Percentiles rank a stretch among this genome's conserved stretches.
Conservation (phyloP, 2,329 filamentous ascomycete genomes). For the Metarhizium rileyi region DNA sequence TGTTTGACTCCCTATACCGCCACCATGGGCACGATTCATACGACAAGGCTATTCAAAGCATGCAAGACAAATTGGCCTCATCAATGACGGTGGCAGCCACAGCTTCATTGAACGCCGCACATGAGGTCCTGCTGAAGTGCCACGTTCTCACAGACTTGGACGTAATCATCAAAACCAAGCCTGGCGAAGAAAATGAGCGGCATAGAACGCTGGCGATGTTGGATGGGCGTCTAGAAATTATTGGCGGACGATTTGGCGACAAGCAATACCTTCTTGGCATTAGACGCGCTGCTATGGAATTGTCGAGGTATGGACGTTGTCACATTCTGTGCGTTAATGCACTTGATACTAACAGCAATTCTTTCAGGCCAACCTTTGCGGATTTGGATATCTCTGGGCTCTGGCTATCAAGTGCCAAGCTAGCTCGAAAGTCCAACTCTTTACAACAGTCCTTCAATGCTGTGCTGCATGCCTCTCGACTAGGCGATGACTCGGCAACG, state of each 20-base stretch:
- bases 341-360: neutral
- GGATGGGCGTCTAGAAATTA: slow-evolving; percentile 69
- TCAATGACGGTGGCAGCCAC: slow-evolving; percentile 70
- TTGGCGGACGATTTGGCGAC: slow-evolving; percentile 82
- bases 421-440: slow-evolving; percentile 78
- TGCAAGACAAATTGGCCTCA: slow-evolving; percentile 62
- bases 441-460: slow-evolving; percentile 88
- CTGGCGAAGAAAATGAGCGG: slow-evolving; percentile 30
- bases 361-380: slow-evolving; percentile 45
- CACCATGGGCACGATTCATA: slow-evolving; percentile 42
- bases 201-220: slow-evolving; percentile 32
- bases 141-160: slow-evolving; percentile 86
- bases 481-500: slow-evolving; percentile 78
- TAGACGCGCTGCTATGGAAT: slow-evolving; percentile 76
- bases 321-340: neutral
- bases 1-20: slow-evolving; percentile 51
- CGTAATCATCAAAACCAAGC: slow-evolving; percentile 49
- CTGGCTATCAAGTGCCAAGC: slow-evolving; percentile 76
- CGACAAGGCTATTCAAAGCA: slow-evolving; percentile 43
- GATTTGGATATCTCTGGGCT: slow-evolving; percentile 68
- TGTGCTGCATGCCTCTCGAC: slow-evolving; percentile 74
- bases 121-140: slow-evolving; percentile 74
- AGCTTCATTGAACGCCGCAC: slow-evolving; percentile 71
- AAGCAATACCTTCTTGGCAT: slow-evolving; percentile 90
- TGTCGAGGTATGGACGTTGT: slow-evolving; percentile 46